Evolutionary conservation across 352 stramenopile genomes (phyloP), one percentile per base, ranked within the genome.

Genomic region (Aphanomyces euteiches): DNA sequence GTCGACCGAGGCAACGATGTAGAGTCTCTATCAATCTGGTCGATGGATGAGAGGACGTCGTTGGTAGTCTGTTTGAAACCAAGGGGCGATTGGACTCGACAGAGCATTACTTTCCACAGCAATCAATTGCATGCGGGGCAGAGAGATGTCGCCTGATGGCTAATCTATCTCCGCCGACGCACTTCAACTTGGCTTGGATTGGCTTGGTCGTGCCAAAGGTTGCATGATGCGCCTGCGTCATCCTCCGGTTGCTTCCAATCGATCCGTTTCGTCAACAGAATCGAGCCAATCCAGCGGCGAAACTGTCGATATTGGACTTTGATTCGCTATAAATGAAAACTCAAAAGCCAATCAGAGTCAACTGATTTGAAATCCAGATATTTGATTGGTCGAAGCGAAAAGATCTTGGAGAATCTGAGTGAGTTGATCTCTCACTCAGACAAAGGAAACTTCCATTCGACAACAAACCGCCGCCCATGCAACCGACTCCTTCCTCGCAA

Each of bases 111-210:
- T 28, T 28, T 28, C 28, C 28, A 28, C 28, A 28, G 28, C 28
- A 28, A 28, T 28, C 28, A 28, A 28, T 28, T 28, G 28, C 28
- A 28, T 28, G 28, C 28, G 28, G 28, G 28, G 28, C 28, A 28
- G 28, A 28, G 28, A 28, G 28, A 28, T 28, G 0, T 28, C 28
- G 28, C 28, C 28, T 28, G 28, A 28, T 28, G 28, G 28, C 28
- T 28, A 28, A 28, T 28, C 28, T 28, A 28, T 28, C 28, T 28
- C 28, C 45, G 45, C 45, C n/a, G 45, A n/a, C 45, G 2, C 0
- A 63, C 56, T 63, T 63, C 56, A 63, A 63, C 56, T 43, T 41
- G 56, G 36, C 56, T 12, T 2, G 39, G 56, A 63, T 63, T 63
- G 56, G 56, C 36, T 10, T 8, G 56, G 6, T 63, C 19, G 13